These are phyloP conservation scores for Tetraselmis striata DNA, from an alignment of 139 green algal species.

Conservation along the genomic window DNA sequence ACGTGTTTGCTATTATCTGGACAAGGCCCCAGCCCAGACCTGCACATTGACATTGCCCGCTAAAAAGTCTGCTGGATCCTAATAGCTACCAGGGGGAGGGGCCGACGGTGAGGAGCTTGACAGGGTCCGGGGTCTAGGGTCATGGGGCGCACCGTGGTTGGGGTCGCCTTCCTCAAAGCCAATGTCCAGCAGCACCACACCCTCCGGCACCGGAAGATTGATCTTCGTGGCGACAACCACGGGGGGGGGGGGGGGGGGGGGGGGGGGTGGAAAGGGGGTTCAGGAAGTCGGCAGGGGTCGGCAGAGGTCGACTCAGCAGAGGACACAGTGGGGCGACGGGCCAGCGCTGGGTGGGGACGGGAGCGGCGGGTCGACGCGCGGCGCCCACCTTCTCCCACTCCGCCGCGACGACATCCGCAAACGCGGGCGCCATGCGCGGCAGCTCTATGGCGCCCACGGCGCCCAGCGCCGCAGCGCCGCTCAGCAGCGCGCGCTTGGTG, in stretches of 20 bases:
- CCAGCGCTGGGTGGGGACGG: too few species aligned
- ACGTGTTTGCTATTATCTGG: too few species aligned
- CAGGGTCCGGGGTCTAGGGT: too few species aligned
- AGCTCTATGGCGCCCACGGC: background rate
- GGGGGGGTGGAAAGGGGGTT: background rate
- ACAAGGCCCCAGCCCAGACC: too few species aligned
- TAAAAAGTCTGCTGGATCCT: too few species aligned
- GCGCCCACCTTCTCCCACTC: constrained; percentile 16
- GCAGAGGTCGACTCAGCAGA: too few species aligned
- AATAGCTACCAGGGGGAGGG: too few species aligned
- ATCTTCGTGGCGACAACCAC: constrained; percentile 30
- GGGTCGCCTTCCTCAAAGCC: constrained; percentile 81
- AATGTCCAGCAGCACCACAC: constrained; percentile 94
- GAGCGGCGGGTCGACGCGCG: too few species aligned
- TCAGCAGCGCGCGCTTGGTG: constrained; percentile 5
- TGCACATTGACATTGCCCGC: too few species aligned
- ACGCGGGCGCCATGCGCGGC: background rate
- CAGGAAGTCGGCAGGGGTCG: background rate
- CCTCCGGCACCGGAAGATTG: constrained; percentile 77
- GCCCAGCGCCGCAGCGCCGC: constrained; percentile 1
- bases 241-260: background rate
- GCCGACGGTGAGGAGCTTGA: too few species aligned
- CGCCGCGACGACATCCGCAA: constrained; percentile 6
- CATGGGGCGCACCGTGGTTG: constrained; percentile 75
- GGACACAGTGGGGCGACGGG: too few species aligned